Conservation (phyloP, 345 rosid genomes). For the Carallia pectinifolia region DNA sequence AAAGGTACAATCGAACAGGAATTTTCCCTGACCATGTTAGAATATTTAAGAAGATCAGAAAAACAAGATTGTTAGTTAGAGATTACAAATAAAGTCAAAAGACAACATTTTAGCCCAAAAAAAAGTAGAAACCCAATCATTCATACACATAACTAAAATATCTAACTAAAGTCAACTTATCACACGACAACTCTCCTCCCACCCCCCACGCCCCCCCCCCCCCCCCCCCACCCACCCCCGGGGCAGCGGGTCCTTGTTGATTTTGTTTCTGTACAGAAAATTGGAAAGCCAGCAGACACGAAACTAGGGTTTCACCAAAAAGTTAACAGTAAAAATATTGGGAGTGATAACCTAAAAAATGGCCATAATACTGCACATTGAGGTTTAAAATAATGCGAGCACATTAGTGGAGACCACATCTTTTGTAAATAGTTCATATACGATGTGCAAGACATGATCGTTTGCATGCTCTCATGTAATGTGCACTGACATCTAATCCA, state of each 20-base stretch:
- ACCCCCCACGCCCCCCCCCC: too few relatives aligned
- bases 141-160: background rate
- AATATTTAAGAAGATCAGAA: background rate
- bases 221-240: too few relatives aligned
- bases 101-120: too few relatives aligned
- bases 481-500: background rate
- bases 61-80: background rate
- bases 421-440: too few relatives aligned
- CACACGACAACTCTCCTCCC: too few relatives aligned
- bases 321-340: background rate
- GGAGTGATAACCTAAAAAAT: background rate
- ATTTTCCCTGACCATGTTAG: conserved; percentile 54
- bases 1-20: conserved; percentile 77
- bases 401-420: background rate
- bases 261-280: background rate
- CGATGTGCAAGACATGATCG: background rate
- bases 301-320: background rate
- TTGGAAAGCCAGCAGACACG: background rate
- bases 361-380: background rate
- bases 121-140: background rate
- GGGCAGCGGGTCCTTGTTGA: too few relatives aligned
- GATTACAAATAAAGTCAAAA: background rate
- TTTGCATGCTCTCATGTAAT: background rate
- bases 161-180: background rate
- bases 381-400: background rate